phyloP scores from a whole-genome alignment of 495 filamentous ascomycete species.

The Lophiotrema nucula region DNA sequence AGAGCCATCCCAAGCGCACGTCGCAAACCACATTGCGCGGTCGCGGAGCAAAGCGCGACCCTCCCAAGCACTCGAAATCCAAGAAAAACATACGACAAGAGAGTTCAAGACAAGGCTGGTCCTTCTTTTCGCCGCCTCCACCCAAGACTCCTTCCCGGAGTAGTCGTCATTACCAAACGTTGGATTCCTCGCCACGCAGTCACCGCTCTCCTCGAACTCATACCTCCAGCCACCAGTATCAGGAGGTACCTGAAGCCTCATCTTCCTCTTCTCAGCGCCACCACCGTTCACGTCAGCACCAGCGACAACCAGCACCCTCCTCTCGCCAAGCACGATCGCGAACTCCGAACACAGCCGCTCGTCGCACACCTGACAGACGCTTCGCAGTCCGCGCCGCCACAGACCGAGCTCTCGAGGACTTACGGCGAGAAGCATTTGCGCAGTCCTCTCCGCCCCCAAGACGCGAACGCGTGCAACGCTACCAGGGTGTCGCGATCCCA shows the following conservation, averaged over 20 bases:
- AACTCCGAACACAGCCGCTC: conserved; percentile 28
- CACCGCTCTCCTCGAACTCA: conserved; percentile 20
- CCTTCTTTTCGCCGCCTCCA: conserved; percentile 21
- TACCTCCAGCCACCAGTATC: background rate
- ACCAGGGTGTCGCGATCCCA: conserved; percentile 27
- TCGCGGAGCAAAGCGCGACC: conserved; percentile 32
- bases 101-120: conserved; percentile 14
- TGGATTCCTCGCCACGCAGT: conserved; percentile 13
- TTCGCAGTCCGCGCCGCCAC: conserved; percentile 35
- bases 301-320: conserved; percentile 3
- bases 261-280: conserved; percentile 8
- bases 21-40: conserved; percentile 26
- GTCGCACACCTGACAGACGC: conserved; percentile 26
- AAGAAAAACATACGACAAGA: conserved; percentile 15
- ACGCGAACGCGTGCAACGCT: conserved; percentile 18
- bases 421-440: conserved; percentile 31
- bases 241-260: conserved; percentile 9
- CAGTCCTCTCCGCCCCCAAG: conserved; percentile 28
- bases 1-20: conserved; percentile 25
- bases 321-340: conserved; percentile 13
- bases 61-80: conserved; percentile 25
- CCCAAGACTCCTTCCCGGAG: conserved; percentile 22
- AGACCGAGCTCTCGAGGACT: conserved; percentile 29
- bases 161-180: conserved; percentile 5
- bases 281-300: conserved; percentile 23